Evolutionary conservation across 2,329 filamentous ascomycete genomes (phyloP).

Genomic region (Fusarium buharicum): DNA sequence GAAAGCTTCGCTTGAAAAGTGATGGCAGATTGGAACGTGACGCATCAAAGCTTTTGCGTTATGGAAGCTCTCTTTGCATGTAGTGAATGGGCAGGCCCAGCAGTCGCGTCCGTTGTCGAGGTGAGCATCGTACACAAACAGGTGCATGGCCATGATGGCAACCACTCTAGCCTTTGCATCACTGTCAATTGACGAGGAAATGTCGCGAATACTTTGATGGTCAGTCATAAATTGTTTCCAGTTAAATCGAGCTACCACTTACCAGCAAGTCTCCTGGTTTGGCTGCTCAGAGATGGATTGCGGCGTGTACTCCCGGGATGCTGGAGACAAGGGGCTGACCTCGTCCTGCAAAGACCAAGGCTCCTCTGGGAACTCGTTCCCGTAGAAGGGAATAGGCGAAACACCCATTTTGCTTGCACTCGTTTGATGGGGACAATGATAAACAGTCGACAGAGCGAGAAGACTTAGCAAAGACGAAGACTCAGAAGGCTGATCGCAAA

Average conservation of each 20-base stretch:
- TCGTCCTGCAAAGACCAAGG: background rate
- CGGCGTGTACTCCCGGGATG: background rate
- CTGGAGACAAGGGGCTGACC: background rate
- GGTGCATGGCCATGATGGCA: constrained; percentile 4
- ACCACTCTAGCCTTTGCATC: constrained; percentile 4
- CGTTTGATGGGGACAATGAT: background rate
- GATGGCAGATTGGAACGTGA: background rate
- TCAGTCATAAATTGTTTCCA: background rate
- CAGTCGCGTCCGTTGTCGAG: background rate
- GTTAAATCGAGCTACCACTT: background rate
- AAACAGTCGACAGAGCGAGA: background rate
- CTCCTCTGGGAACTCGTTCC: background rate
- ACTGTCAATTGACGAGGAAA: background rate
- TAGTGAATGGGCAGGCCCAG: constrained; percentile 7
- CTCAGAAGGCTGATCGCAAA: background rate
- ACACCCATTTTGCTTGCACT: constrained; percentile 1
- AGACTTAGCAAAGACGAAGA: background rate
- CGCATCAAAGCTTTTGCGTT: constrained; percentile 2
- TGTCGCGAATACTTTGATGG: background rate
- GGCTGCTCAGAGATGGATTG: background rate
- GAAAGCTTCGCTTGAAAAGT: background rate
- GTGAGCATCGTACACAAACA: background rate
- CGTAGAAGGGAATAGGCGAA: background rate
- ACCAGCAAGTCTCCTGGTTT: background rate
- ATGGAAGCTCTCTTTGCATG: constrained; percentile 4